A percentile compares a stretch with the other conserved stretches of the same genome.
Evolutionary conservation across 148 eudicot species (phyloP).

Genomic region (Rhododendron simsii): DNA sequence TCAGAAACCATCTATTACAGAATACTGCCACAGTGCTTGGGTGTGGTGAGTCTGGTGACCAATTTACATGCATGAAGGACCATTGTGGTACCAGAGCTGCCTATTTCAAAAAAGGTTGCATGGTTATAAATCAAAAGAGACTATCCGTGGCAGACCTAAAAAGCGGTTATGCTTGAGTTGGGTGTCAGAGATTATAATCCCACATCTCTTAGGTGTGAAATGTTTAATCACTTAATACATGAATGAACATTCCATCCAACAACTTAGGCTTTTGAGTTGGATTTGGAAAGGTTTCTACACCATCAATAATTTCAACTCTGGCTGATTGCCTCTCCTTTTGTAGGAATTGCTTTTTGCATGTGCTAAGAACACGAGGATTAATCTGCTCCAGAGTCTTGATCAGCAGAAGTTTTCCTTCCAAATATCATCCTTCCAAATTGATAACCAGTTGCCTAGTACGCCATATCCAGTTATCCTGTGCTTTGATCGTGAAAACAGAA

Average conservation of each 20-base stretch:
- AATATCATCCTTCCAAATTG: conserved; percentile 74
- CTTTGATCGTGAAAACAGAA: conserved; percentile 55
- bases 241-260: not conserved
- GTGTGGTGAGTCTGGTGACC: not conserved
- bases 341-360: conserved; percentile 89
- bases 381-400: conserved; percentile 64
- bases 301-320: not conserved
- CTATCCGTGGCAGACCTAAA: not conserved
- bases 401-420: conserved; percentile 66
- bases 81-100: not conserved
- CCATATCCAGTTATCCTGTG: conserved; percentile 85
- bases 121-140: not conserved
- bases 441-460: conserved; percentile 74
- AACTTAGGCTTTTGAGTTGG: not conserved
- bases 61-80: not conserved
- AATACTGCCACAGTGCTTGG: not conserved
- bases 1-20: not conserved
- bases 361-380: conserved; percentile 57
- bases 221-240: not conserved
- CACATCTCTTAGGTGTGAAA: not conserved
- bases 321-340: conserved; percentile 11
- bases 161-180: not conserved
- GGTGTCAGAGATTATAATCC: not conserved
- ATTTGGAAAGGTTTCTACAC: not conserved
- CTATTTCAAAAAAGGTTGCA: not conserved